Conservation (phyloP, 1,139 yeast species). For the Kodamaea fungicola region DNA sequence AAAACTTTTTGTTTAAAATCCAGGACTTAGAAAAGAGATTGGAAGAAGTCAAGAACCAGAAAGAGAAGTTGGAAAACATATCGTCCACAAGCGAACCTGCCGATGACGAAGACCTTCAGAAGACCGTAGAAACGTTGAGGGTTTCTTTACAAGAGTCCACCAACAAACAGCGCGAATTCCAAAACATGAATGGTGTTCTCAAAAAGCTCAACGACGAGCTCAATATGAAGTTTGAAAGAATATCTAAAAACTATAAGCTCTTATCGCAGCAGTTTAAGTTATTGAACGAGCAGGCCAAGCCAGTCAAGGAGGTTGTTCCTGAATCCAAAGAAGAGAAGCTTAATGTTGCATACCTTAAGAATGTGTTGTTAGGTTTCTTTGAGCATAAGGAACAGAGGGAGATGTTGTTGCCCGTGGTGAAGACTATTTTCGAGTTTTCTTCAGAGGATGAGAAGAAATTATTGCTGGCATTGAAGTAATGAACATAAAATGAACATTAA, state of each 20-base stretch:
- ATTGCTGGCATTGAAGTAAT: conserved; percentile 52
- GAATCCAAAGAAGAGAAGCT: conserved; percentile 11
- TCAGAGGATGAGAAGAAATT: conserved; percentile 72
- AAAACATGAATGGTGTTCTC: conserved; percentile 53
- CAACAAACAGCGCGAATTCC: conserved; percentile 51
- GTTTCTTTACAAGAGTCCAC: conserved; percentile 50
- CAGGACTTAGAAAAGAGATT: conserved; percentile 41
- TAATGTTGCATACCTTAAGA: conserved; percentile 74
- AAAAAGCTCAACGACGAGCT: conserved; percentile 68
- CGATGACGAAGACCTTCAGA: conserved; percentile 19
- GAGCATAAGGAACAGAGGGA: conserved; percentile 91
- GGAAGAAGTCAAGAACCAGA: conserved; percentile 22
- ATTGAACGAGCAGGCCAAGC: conserved; percentile 4
- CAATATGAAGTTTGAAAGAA: conserved; percentile 58
- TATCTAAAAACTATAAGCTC: conserved; percentile 63
- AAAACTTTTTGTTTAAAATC: conserved; percentile 25
- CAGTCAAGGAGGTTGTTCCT: conserved; percentile 4
- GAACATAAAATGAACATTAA: too few relatives aligned
- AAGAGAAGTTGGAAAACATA: conserved; percentile 17
- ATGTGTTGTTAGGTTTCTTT: conserved; percentile 81
- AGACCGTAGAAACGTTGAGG: conserved; percentile 46
- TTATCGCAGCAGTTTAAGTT: conserved; percentile 56
- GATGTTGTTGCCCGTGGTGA: conserved; percentile 79
- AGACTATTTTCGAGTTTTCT: conserved; percentile 66
- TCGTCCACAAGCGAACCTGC: conserved; percentile 13